These are phyloP conservation scores for Fragaria ananassa DNA, from an alignment of 306 rosid genomes.

Conservation along the genomic window DNA sequence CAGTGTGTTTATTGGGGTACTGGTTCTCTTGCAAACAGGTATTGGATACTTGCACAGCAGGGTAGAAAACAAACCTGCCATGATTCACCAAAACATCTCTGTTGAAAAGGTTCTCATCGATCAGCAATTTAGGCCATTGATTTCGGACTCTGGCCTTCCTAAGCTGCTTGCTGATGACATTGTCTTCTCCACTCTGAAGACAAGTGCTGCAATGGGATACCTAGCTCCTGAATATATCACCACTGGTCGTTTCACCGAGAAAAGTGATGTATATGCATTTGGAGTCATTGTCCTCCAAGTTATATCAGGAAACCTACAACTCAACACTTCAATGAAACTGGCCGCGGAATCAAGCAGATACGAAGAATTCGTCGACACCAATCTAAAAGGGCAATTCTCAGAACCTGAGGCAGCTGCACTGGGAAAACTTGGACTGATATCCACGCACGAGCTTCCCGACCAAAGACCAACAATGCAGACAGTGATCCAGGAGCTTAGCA, in stretches of 20 bases:
- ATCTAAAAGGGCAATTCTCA: slow-evolving; percentile 50
- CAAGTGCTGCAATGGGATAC: slow-evolving; percentile 98
- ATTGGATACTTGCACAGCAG: slow-evolving; percentile 70
- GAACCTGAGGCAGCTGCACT: slow-evolving; percentile 60
- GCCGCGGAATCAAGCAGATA: slow-evolving; percentile 49
- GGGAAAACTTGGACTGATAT: slow-evolving; percentile 53
- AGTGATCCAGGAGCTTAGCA: slow-evolving; percentile 51
- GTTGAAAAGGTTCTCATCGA: slow-evolving; percentile 78
- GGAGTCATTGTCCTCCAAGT: slow-evolving; percentile 87
- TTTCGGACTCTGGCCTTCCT: slow-evolving; percentile 74
- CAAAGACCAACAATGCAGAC: slow-evolving; percentile 61
- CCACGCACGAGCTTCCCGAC: slow-evolving; percentile 69
- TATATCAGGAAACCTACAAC: slow-evolving; percentile 53
- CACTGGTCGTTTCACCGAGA: slow-evolving; percentile 85
- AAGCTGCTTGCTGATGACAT: slow-evolving; percentile 93
- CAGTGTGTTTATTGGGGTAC: not conserved
- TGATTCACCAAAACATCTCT: slow-evolving; percentile 86
- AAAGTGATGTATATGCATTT: slow-evolving; percentile 88
- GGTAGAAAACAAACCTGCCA: slow-evolving; percentile 59
- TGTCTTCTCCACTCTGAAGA: slow-evolving; percentile 82
- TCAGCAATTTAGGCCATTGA: slow-evolving; percentile 63
- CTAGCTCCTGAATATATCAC: slow-evolving; percentile 90
- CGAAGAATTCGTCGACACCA: slow-evolving; percentile 59
- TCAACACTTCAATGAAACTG: slow-evolving; percentile 47
- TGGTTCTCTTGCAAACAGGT: slow-evolving; percentile 42